Evolutionary conservation across 805 yeast genomes (phyloP).

Genomic region (Wickerhamiella azymoides): DNA sequence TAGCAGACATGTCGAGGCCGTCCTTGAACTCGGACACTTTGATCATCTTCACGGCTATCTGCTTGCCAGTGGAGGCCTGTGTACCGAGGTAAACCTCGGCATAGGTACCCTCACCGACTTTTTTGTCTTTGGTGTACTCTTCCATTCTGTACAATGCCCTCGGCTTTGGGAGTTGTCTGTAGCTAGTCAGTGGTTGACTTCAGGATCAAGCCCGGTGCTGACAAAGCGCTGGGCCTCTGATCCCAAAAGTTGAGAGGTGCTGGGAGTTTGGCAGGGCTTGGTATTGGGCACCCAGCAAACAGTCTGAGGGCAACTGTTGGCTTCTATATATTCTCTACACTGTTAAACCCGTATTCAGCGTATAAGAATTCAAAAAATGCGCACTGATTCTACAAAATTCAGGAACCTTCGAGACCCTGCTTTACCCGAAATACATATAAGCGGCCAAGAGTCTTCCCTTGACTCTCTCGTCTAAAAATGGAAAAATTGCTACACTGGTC

Average conservation of each 20-base stretch:
- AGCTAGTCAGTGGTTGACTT: no score
- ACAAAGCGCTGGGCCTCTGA: no score
- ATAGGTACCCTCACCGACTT: slow-evolving; percentile 98
- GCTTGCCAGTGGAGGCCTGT: slow-evolving; percentile 39
- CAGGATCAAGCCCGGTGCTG: no score
- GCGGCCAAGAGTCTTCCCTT: not conserved
- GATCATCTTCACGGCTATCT: slow-evolving; percentile 88
- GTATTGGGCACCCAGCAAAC: no score
- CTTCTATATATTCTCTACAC: no score
- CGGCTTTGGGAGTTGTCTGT: no score
- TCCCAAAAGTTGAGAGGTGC: no score
- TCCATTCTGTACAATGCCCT: not conserved
- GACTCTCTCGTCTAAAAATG: slow-evolving; percentile 34
- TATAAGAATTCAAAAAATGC: no score
- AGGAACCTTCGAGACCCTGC: not conserved
- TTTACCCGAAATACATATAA: not conserved
- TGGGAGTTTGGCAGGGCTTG: no score
- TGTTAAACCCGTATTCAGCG: no score
- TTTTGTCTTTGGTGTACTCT: slow-evolving; percentile 38
- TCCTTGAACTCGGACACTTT: slow-evolving; percentile 89
- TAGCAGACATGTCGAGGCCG: slow-evolving; percentile 95
- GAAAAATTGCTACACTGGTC: slow-evolving; percentile 92
- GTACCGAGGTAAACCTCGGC: slow-evolving; percentile 82
- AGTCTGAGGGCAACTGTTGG: no score
- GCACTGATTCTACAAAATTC: not conserved